Base-by-base conservation (phyloP, 2,329 filamentous ascomycete genomes). In the Exutisphaerella laricina region DNA sequence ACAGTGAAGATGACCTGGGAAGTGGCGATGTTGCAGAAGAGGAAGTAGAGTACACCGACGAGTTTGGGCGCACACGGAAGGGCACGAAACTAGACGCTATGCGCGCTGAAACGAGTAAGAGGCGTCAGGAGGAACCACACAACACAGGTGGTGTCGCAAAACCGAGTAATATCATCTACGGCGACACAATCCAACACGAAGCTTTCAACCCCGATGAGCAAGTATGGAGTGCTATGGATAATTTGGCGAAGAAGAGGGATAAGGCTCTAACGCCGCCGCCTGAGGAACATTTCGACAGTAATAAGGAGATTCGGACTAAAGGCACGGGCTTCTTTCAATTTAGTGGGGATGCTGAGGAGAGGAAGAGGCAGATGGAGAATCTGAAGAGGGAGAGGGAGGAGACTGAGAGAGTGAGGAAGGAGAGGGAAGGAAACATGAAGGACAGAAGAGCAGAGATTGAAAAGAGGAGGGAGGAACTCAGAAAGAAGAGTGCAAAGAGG, bases 301-400 rank as follows among this genome's bases (percentile, higher is more conserved):
- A 78, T 48, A 76, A 75, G 48, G 92, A 98, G 73, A 80, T 95
- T 36, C 74, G 92, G 48, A 87, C 80, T 32, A 90, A 92, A 57
- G 92, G 92, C 3, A 86, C 85, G 0, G 92, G 86, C 0, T 98
- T 97, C 67, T 96, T 88, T 69, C 81, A 84, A 43, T 97, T 98
- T 62, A 87, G 83, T 45, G 78, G 77, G 52, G 84, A 94, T 63
- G 81, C 84, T 59, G 80, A 77, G 52, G 71, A 73, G 51, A 66
- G 77, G 35, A 72, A 82, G 59, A 66, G 67, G 57, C 86, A 97
- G 72, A 95, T 97, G 86, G 74, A 78, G 53, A 75, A 73, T 32
- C 69, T 96, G 42, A 75, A 79, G 50, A 71, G 73, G 54, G 81
- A 88, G 62, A 72, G 85, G 45, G 66, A 71, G 49, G 77, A 79